A percentile compares a stretch with the other conserved stretches of the same genome.
Evolutionary conservation across 176 grass and related monocot genomes (phyloP).

Genomic region (Themeda triandra): DNA sequence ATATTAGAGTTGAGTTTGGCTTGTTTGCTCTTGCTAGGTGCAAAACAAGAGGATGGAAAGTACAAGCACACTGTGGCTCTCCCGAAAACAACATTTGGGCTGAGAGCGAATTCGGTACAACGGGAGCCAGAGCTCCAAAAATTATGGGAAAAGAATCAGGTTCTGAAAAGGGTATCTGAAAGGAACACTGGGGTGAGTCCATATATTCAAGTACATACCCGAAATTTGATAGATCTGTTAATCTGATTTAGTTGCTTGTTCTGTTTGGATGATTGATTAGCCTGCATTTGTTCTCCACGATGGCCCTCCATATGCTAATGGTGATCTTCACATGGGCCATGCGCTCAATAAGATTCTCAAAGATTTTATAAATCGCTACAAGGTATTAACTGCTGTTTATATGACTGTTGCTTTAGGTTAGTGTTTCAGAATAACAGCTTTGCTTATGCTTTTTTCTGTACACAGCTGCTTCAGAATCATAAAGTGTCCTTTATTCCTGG

Average conservation of each 20-base stretch:
- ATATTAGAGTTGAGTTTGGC: background rate
- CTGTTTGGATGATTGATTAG: conserved; percentile 44
- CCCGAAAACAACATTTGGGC: conserved; percentile 78
- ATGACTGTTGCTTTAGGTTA: background rate
- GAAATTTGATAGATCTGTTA: background rate
- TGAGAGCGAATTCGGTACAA: conserved; percentile 82
- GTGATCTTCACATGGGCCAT: conserved; percentile 95
- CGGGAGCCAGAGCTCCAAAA: conserved; percentile 93
- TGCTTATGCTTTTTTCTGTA: conserved; percentile 19
- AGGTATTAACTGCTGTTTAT: conserved; percentile 49
- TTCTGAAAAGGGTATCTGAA: conserved; percentile 83
- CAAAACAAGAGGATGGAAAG: conserved; percentile 76
- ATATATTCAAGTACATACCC: conserved; percentile 1
- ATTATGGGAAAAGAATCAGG: conserved; percentile 92
- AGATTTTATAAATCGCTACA: conserved; percentile 99
- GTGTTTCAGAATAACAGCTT: conserved; percentile 16
- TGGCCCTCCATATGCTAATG: conserved; percentile 97
- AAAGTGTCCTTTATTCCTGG: conserved; percentile 92
- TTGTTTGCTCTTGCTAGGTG: conserved; percentile 43
- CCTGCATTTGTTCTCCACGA: conserved; percentile 86
- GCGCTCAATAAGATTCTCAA: conserved; percentile 95
- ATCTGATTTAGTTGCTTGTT: conserved; percentile 23
- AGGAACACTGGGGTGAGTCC: conserved; percentile 81
- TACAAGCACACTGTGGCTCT: conserved; percentile 95
- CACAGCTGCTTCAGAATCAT: conserved; percentile 89